Evolutionary conservation across 2,329 filamentous ascomycete genomes (phyloP).

Genomic region (Paracamarosporium sp.): DNA sequence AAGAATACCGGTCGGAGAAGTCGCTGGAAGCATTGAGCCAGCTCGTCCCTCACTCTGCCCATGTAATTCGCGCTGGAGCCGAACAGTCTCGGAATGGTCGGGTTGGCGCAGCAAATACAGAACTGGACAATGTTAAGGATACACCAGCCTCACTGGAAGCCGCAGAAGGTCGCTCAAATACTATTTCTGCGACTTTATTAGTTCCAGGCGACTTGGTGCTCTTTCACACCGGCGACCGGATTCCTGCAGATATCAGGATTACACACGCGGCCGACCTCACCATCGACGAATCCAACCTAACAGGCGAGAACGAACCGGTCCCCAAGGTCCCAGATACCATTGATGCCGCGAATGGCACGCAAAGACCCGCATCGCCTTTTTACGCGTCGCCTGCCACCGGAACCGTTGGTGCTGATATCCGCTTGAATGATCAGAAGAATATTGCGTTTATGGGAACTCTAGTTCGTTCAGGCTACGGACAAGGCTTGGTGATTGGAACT

Average conservation of each 20-base stretch:
- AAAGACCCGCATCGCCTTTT: constrained; percentile 61
- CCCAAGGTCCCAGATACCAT: constrained; percentile 74
- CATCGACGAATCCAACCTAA: constrained; percentile 96
- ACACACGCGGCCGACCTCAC: constrained; percentile 88
- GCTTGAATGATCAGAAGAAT: constrained; percentile 79
- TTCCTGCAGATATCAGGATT: constrained; percentile 94
- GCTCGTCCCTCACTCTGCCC: constrained; percentile 92
- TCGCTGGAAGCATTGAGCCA: constrained; percentile 94
- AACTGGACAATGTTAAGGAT: constrained; percentile 58
- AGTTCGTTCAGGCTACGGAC: constrained; percentile 92
- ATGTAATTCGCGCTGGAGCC: constrained; percentile 73
- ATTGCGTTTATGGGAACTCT: constrained; percentile 98
- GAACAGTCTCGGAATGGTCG: constrained; percentile 30
- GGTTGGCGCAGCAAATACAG: constrained; percentile 41
- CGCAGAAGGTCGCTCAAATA: constrained; percentile 77
- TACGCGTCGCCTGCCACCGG: constrained; percentile 66
- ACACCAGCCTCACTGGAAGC: constrained; percentile 67
- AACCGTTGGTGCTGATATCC: constrained; percentile 68
- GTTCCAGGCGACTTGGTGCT: constrained; percentile 92
- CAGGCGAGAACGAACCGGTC: constrained; percentile 94
- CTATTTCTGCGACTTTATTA: constrained; percentile 84
- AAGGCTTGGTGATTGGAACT: constrained; percentile 96
- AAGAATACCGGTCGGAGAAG: constrained; percentile 97
- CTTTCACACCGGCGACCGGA: constrained; percentile 94
- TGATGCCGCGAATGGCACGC: constrained; percentile 44